Base-by-base conservation (phyloP, 1,284 basidiomycete species). In the Moniliophthora roreri region DNA sequence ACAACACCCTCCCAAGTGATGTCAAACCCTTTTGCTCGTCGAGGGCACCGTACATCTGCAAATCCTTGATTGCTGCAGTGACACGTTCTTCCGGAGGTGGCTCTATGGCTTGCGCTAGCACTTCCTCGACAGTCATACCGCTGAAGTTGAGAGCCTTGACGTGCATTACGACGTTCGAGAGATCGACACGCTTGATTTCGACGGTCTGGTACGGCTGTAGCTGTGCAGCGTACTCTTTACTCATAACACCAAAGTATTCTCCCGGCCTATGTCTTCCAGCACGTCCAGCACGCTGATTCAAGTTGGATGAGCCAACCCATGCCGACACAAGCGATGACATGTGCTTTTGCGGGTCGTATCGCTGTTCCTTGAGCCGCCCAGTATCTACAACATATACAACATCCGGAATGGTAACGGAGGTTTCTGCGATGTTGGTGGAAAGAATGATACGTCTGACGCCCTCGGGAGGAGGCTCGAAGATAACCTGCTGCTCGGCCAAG, bases 391-490 rank as follows among this genome's bases (percentile, higher is more conserved):
- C 95, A 65, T 93, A 95, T 5, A 97, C 94, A 24, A 98, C 94
- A 64, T 98, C 93, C 1, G 95, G 95, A 60, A 98, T 98, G 1
- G 95, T 98, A 61, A 98, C 82, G 4, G 92, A 95, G 1, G 95
- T 97, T 73, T 98, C 95, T 11, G 95, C 96, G 55, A 98, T 96
- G 70, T 98, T 98, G 44, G 95, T 98, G 2, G 95, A 84, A 38
- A 98, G 78, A 60, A 98, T 96, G 65, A 98, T 79, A 16, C 93
- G 84, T 56, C 95, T 86, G 18, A 95, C 80, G 16, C 93, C 91
- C 2, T 68, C 60, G 0, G 84, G 78, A 13, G 93, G 87, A 3
- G 91, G 89, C 18, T 89, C 86, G 68, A 98, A 98, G 53, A 98
- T 90, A 54, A 85, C 80, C 66, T 95, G 92, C 67, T 98, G 95